phyloP scores from a whole-genome alignment of 139 green algal genomes.

The Volvox reticuliferus region DNA sequence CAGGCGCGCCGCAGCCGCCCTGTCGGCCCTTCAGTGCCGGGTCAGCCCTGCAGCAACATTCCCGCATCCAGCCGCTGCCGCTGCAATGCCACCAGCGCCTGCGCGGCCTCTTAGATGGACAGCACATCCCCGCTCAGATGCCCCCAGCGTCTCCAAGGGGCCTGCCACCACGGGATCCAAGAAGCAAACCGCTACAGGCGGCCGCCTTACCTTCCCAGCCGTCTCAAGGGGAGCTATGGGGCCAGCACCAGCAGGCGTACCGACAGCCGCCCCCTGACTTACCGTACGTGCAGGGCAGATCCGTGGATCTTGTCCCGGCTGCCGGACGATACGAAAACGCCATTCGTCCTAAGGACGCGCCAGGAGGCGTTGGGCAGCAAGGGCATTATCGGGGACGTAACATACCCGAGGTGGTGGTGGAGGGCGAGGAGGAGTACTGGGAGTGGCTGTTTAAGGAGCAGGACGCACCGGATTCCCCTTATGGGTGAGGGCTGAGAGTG shows the following conservation, averaged over 20 bases:
- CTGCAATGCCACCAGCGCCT: slow-evolving; percentile 32
- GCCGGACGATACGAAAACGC: not conserved
- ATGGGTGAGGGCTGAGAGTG: slow-evolving; percentile 20
- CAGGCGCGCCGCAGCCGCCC: not conserved
- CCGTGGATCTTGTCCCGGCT: not conserved
- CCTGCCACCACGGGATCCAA: not conserved
- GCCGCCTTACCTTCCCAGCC: not conserved
- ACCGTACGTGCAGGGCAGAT: slow-evolving; percentile 11
- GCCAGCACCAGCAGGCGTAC: not conserved
- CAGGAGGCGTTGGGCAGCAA: not conserved
- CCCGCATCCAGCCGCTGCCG: not conserved
- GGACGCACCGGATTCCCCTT: slow-evolving; percentile 12
- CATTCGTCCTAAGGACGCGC: too few species aligned
- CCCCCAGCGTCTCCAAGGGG: not conserved
- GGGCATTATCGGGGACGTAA: not conserved
- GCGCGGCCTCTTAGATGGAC: slow-evolving; percentile 16
- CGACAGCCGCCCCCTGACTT: not conserved
- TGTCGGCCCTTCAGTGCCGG: not conserved
- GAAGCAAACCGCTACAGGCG: not conserved
- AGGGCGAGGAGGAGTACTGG: slow-evolving; percentile 11
- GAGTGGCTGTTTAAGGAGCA: slow-evolving; percentile 19
- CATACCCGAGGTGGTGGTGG: not conserved
- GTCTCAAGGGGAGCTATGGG: not conserved
- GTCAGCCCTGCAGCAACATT: not conserved
- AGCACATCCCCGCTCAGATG: not conserved